Evolutionary conservation across 106 monocot species (phyloP).

Genomic region (Phalaenopsis equestris): DNA sequence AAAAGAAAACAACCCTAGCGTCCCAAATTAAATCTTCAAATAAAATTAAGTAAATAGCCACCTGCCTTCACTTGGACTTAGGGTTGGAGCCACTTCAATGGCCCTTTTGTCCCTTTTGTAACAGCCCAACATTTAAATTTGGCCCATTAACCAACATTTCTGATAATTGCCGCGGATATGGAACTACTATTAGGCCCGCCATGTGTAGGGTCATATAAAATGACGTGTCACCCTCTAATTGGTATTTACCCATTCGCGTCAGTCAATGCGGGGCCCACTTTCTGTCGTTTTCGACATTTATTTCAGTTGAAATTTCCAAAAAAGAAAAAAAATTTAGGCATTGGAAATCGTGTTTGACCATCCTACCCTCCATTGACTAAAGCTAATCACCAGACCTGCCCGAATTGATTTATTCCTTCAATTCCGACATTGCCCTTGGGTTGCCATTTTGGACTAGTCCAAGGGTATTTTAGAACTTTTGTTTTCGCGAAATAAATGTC

Average conservation of each 20-base stretch:
- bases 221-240: not conserved
- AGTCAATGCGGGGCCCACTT: not conserved
- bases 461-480: too few relatives aligned
- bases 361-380: not conserved
- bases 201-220: not conserved
- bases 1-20: too few relatives aligned
- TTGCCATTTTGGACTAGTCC: not conserved
- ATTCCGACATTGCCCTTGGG: not conserved
- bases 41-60: not conserved
- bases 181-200: not conserved
- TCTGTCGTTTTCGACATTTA: not conserved
- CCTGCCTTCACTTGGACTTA: not conserved
- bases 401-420: not conserved
- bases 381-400: not conserved
- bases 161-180: not conserved
- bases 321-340: not conserved
- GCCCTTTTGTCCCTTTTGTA: not conserved
- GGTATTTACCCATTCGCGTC: not conserved
- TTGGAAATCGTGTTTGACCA: not conserved
- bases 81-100: not conserved
- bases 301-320: not conserved
- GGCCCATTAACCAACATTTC: not conserved
- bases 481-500: too few relatives aligned
- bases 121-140: not conserved
- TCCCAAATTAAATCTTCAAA: not conserved